phyloP scores from a whole-genome alignment of 2,329 filamentous ascomycete species.

The Pyricularia pennisetigena region DNA sequence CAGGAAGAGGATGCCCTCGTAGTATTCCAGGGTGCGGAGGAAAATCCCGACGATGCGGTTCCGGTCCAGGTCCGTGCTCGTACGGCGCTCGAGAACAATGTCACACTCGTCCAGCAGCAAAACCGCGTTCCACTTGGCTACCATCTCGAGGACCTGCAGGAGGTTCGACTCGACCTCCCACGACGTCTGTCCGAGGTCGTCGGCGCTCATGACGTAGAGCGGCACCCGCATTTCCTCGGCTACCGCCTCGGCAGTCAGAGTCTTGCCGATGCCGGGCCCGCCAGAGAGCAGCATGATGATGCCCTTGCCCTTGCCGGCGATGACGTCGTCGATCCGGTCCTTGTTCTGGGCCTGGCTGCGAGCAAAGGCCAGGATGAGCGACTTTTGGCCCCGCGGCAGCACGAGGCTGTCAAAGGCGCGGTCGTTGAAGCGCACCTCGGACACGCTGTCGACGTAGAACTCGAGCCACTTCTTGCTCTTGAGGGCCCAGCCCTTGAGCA shows the following conservation, averaged over 20 bases:
- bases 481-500: conserved; percentile 31
- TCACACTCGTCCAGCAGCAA: conserved; percentile 17
- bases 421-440: conserved; percentile 31
- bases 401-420: conserved; percentile 21
- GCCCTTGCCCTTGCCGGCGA: conserved; percentile 33
- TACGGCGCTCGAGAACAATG: conserved; percentile 13
- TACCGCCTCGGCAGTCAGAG: conserved; percentile 28
- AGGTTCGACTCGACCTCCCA: conserved; percentile 18
- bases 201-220: conserved; percentile 19
- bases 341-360: conserved; percentile 11
- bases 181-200: conserved; percentile 17
- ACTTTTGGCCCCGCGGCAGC: conserved; percentile 13
- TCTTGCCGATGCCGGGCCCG: conserved; percentile 38
- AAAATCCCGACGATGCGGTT: conserved; percentile 18
- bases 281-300: conserved; percentile 35
- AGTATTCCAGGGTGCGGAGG: conserved; percentile 6
- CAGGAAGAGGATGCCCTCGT: conserved; percentile 7
- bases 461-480: conserved; percentile 32
- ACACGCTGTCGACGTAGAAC: conserved; percentile 30
- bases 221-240: conserved; percentile 20
- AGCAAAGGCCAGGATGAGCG: conserved; percentile 13
- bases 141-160: conserved; percentile 17
- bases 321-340: conserved; percentile 24
- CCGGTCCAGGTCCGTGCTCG: conserved; percentile 14
- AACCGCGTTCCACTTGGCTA: conserved; percentile 14